Percentiles rank a stretch among this genome's conserved stretches.
These are phyloP conservation scores for Flaveria ramosissima DNA, from an alignment of 129 eudicot species.

Conservation along the genomic window DNA sequence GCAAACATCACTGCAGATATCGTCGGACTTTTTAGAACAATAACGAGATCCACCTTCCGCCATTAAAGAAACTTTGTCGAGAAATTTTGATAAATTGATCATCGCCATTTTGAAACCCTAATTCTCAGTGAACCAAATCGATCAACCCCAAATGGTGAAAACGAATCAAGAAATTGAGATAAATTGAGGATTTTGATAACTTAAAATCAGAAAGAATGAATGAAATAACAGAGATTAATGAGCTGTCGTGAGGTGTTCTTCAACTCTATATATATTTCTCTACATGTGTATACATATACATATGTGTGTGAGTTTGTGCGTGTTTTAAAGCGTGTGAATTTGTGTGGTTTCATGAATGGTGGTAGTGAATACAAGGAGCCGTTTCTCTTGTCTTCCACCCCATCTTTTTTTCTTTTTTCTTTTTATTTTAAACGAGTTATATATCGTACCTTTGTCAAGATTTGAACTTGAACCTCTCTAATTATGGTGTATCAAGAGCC, in stretches of 20 bases:
- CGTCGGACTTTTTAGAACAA: constrained; percentile 80
- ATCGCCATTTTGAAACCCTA: constrained; percentile 41
- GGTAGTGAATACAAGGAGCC: no score
- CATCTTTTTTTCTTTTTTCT: no score
- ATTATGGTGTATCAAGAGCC: no score
- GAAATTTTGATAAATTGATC: constrained; percentile 52
- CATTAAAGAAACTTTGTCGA: constrained; percentile 56
- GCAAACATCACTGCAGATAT: constrained; percentile 66
- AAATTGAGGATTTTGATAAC: not conserved
- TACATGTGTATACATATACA: not conserved
- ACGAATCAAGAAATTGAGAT: not conserved
- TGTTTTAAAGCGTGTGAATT: constrained; percentile 3
- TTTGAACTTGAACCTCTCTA: no score
- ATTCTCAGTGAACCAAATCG: not conserved
- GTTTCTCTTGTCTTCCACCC: no score
- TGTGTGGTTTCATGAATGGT: constrained; percentile 11
- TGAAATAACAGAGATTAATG: constrained; percentile 9
- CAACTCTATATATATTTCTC: not conserved
- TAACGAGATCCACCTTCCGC: constrained; percentile 90
- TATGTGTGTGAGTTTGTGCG: constrained; percentile 18
- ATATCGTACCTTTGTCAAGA: no score
- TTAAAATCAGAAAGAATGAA: constrained; percentile 11
- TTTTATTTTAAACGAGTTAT: no score
- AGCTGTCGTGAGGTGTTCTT: not conserved
- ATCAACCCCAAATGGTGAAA: no score